Percentiles rank a stretch among this genome's conserved stretches.
Evolutionary conservation across 2,329 filamentous ascomycete species (phyloP).

Genomic region (Apiospora rasikravindrae): DNA sequence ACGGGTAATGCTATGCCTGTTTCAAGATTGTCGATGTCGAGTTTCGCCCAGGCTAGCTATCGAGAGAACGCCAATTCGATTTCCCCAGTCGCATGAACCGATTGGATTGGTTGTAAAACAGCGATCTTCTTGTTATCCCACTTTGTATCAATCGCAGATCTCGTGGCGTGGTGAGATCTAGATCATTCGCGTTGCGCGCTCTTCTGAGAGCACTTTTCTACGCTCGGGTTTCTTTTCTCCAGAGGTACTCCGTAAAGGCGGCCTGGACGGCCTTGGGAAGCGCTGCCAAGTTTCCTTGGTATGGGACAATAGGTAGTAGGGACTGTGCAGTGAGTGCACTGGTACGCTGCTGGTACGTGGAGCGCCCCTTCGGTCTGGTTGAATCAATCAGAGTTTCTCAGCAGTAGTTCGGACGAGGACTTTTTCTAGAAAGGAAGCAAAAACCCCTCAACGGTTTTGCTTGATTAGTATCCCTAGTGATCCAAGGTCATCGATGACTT

Average conservation of each 20-base stretch:
- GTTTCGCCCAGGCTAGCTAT: background rate
- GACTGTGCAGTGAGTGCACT: background rate
- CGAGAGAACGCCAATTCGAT: background rate
- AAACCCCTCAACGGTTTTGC: background rate
- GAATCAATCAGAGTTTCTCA: background rate
- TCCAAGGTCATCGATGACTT: background rate
- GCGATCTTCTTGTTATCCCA: background rate
- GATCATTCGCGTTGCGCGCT: background rate
- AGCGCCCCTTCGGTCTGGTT: background rate
- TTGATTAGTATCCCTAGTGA: background rate
- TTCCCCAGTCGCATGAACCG: background rate
- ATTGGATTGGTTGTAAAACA: background rate
- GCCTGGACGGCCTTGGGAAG: conserved; percentile 9
- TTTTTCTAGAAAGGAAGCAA: background rate
- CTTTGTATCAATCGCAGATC: background rate
- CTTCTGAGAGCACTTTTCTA: background rate
- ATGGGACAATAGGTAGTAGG: background rate
- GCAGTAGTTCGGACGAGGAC: background rate
- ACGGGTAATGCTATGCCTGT: background rate
- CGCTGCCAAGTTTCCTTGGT: conserved; percentile 5
- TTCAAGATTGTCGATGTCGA: conserved; percentile 1
- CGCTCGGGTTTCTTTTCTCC: background rate
- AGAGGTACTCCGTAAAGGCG: background rate
- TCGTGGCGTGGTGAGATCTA: background rate
- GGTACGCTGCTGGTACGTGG: background rate